phyloP scores from a whole-genome alignment of 768 basidiomycete species.

The Pulveroboletus sp. region DNA sequence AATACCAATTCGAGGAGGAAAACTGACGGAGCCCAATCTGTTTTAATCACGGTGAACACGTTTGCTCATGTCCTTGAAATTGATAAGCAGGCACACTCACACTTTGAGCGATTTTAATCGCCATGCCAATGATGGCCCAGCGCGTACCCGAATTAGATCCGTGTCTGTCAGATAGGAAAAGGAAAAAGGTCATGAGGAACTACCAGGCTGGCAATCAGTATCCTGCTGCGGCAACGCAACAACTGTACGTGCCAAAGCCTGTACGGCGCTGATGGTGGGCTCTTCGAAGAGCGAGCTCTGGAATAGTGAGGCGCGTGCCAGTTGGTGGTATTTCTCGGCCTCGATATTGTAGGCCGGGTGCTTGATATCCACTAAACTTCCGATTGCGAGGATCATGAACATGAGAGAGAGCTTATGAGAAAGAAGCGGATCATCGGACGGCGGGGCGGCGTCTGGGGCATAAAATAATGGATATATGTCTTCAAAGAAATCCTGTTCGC shows the following conservation, averaged over 20 bases:
- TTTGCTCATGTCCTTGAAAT: not conserved
- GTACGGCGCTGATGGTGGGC: slow-evolving; percentile 63
- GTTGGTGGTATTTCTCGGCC: slow-evolving; percentile 65
- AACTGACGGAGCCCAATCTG: slow-evolving; percentile 69
- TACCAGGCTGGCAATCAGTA: slow-evolving; percentile 25
- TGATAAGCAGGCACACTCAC: slow-evolving; percentile 39
- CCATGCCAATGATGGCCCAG: slow-evolving; percentile 66
- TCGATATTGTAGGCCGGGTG: slow-evolving; percentile 58
- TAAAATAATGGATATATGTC: slow-evolving; percentile 61
- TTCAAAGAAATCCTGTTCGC: slow-evolving; percentile 52
- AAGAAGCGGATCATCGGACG: slow-evolving; percentile 46
- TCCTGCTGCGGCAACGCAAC: slow-evolving; percentile 26
- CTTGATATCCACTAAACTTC: slow-evolving; percentile 54
- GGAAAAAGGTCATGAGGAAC: slow-evolving; percentile 68
- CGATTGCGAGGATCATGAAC: slow-evolving; percentile 66
- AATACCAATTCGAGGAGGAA: not conserved
- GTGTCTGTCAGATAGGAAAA: slow-evolving; percentile 65
- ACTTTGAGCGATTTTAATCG: slow-evolving; percentile 66
- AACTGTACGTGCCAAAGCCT: slow-evolving; percentile 49
- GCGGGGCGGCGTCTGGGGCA: slow-evolving; percentile 37
- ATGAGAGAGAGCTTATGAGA: slow-evolving; percentile 60
- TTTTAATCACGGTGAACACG: slow-evolving; percentile 5
- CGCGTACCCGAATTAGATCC: slow-evolving; percentile 59
- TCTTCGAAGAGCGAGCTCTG: slow-evolving; percentile 61
- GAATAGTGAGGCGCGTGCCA: slow-evolving; percentile 62